Conservation (phyloP, 2,329 filamentous ascomycete species). For the Colletotrichum sp. region DNA sequence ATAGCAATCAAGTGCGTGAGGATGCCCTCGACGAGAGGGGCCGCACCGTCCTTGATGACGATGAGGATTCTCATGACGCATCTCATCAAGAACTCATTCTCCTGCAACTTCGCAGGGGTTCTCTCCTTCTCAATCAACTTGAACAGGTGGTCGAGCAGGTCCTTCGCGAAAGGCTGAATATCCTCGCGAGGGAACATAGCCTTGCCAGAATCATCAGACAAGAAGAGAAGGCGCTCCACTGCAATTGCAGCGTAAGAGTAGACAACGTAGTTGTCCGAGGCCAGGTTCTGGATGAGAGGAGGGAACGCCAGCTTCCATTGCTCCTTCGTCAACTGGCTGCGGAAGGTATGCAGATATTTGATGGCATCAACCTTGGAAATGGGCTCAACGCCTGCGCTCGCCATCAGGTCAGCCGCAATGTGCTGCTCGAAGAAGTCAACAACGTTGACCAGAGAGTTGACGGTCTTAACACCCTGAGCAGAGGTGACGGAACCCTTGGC, state of each 20-base stretch:
- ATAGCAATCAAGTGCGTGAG: constrained; percentile 86
- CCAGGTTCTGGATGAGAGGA: constrained; percentile 88
- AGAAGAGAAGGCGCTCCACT: constrained; percentile 88
- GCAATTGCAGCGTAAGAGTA: constrained; percentile 98
- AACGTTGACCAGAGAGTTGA: constrained; percentile 87
- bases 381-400: constrained; percentile 71
- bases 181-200: constrained; percentile 81
- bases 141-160: constrained; percentile 89
- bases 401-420: constrained; percentile 85
- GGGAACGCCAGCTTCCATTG: constrained; percentile 92
- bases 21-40: constrained; percentile 77
- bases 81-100: constrained; percentile 98
- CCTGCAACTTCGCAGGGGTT: constrained; percentile 90
- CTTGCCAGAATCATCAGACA: constrained; percentile 76
- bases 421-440: constrained; percentile 95
- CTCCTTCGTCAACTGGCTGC: constrained; percentile 88
- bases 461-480: constrained; percentile 86
- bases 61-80: constrained; percentile 98
- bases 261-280: constrained; percentile 90
- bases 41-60: constrained; percentile 84
- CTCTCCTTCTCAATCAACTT: constrained; percentile 85
- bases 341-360: constrained; percentile 97
- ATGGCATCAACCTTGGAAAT: constrained; percentile 97
- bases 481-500: constrained; percentile 89
- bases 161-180: constrained; percentile 82